Base-by-base conservation (phyloP, 2,329 filamentous ascomycete species). In the Fusarium sp. region DNA sequence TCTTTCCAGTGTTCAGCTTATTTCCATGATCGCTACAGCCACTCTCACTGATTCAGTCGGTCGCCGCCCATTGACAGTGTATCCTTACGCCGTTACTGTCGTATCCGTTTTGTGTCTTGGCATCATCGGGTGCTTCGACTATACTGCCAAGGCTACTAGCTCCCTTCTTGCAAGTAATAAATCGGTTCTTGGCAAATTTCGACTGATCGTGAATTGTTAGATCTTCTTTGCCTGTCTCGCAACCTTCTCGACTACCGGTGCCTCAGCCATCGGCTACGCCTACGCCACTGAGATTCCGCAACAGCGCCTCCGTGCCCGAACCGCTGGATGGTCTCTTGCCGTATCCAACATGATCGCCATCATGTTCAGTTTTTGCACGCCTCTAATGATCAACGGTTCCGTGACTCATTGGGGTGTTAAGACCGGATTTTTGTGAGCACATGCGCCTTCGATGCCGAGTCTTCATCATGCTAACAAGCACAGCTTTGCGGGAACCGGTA, bases 361-460 rank as follows among this genome's bases (percentile, higher is more conserved):
- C 68, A 84, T 86, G 81, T 85, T 86, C 63, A 85, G 81, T 62
- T 86, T 86, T 76, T 83, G 81, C 64, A 86, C 84, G 0, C 85
- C 84, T 1, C 59, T 85, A 10, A 86, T 86, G 84, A 85, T 86
- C 63, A 85, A 85, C 48, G 82, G 80, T 8, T 54, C 58, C 0
- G 67, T 68, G 0, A 69, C 43, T 10, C 43, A 82, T n/a, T 86
- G 85, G 84, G 84, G 84, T 7, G 82, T 85, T 3, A 85, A 84
- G 70, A 86, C 84, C 0, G 85, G 84, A 0, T 86, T 85, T 61
- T 86, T 86, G 84, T 72, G 37, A 66, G 71, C 57, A 2, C n/a
- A n/a, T 8, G 84, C 66, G 65, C 81, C 18, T 78, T 16, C 9
- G 7, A 27, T 6, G 43, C 5, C 4, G 8, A 48, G 3, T 16